A percentile compares a stretch with the other conserved stretches of the same genome.
phyloP scores from a whole-genome alignment of 2,329 filamentous ascomycete species.

The Nannizziopsis barbatae region DNA sequence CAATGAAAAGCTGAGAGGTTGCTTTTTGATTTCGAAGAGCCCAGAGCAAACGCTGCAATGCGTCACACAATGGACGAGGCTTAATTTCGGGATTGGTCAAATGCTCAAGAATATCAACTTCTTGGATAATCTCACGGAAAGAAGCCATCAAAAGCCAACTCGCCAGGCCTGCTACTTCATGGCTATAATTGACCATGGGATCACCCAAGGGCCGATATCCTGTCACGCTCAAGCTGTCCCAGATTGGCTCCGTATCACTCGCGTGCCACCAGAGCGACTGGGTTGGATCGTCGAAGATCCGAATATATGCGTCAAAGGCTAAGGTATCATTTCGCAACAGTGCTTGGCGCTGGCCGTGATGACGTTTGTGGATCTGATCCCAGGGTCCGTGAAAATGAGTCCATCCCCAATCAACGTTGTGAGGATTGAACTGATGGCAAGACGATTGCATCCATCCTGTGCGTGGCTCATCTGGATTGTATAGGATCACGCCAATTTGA shows the following conservation, averaged over 20 bases:
- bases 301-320: conserved; percentile 51
- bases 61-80: conserved; percentile 42
- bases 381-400: conserved; percentile 50
- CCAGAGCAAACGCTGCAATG: conserved; percentile 43
- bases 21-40: conserved; percentile 38
- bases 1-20: conserved; percentile 28
- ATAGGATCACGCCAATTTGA: conserved; percentile 50
- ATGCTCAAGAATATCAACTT: conserved; percentile 38
- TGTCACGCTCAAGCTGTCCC: conserved; percentile 48
- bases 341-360: conserved; percentile 47
- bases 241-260: conserved; percentile 42
- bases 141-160: conserved; percentile 50
- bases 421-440: conserved; percentile 48
- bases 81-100: conserved; percentile 35
- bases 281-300: conserved; percentile 50
- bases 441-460: conserved; percentile 47
- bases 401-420: conserved; percentile 53
- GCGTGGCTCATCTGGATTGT: conserved; percentile 52
- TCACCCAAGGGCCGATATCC: conserved; percentile 44
- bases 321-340: conserved; percentile 51
- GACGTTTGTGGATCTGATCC: conserved; percentile 48
- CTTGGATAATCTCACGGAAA: conserved; percentile 46
- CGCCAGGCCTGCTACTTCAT: conserved; percentile 45
- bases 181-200: conserved; percentile 36
- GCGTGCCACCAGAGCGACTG: conserved; percentile 51